Percentiles rank a stretch among this genome's conserved stretches.
These are phyloP conservation scores for Senna tora DNA, from an alignment of 306 rosid genomes.

Conservation along the genomic window DNA sequence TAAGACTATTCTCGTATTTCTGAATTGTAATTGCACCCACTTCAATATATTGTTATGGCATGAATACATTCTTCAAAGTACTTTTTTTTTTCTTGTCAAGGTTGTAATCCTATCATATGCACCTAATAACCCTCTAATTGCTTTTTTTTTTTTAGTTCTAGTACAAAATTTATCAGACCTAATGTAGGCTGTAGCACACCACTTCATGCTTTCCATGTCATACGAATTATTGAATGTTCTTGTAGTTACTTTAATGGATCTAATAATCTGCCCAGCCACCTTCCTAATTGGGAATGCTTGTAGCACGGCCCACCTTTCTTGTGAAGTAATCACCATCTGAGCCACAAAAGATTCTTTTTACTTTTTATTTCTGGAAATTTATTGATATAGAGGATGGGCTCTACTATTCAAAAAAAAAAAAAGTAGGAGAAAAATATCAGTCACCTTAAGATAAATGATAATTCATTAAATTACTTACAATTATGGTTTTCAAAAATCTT, in stretches of 20 bases:
- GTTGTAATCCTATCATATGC: constrained; percentile 14
- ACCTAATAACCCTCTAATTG: not conserved
- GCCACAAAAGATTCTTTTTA: not conserved
- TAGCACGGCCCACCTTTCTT: constrained; percentile 1
- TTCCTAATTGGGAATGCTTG: constrained; percentile 20
- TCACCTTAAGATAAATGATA: constrained; percentile 4
- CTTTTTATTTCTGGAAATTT: not conserved
- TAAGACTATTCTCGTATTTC: not conserved
- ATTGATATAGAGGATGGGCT: not conserved
- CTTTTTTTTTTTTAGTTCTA: constrained; percentile 5
- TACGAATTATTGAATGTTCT: not conserved
- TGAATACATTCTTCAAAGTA: constrained; percentile 2
- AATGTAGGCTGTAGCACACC: too few relatives aligned
- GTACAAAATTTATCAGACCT: not conserved
- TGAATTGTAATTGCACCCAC: constrained; percentile 22
- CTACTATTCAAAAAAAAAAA: constrained; percentile 15
- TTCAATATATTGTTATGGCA: not conserved
- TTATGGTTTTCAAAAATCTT: not conserved
- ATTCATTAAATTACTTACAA: not conserved
- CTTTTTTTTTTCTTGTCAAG: constrained; percentile 17
- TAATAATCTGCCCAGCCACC: not conserved
- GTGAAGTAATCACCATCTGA: not conserved
- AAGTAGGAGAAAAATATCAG: constrained; percentile 16
- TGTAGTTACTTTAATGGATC: not conserved
- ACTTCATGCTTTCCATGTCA: not conserved